Evolutionary conservation across 176 grass and related monocot species (phyloP).

Genomic region (Urochloa ruziziensis): DNA sequence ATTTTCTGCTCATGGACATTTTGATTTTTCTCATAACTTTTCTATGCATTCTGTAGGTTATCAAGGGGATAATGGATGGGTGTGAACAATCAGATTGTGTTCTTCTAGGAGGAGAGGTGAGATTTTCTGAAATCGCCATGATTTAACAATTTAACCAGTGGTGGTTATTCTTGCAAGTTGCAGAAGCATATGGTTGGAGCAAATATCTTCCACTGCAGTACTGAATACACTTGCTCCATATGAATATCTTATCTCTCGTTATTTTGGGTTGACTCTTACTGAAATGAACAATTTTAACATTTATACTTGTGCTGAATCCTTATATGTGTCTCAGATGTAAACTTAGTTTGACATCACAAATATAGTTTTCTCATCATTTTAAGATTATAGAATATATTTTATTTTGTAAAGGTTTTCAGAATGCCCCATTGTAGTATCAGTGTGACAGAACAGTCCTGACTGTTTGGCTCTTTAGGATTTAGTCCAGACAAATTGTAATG

Average conservation of each 20-base stretch:
- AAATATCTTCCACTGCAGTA: not conserved
- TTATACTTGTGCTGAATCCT: too few relatives aligned
- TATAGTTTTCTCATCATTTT: too few relatives aligned
- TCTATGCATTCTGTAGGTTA: slow-evolving; percentile 46
- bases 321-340: too few relatives aligned
- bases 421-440: not conserved
- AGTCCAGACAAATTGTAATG: not conserved
- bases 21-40: not conserved
- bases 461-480: too few relatives aligned
- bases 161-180: not conserved
- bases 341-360: too few relatives aligned
- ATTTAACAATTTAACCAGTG: not conserved
- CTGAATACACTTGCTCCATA: not conserved
- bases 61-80: slow-evolving; percentile 85
- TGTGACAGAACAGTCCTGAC: not conserved
- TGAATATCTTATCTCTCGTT: too few relatives aligned
- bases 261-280: too few relatives aligned
- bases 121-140: not conserved
- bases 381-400: not conserved
- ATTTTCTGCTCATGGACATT: not conserved
- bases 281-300: too few relatives aligned
- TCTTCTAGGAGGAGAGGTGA: slow-evolving; percentile 78
- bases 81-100: slow-evolving; percentile 81
- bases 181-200: not conserved
- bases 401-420: not conserved